Evolutionary conservation across 2,329 filamentous ascomycete species (phyloP), one percentile per base, ranked within the genome.

Genomic region (Aspergillus nomiae): DNA sequence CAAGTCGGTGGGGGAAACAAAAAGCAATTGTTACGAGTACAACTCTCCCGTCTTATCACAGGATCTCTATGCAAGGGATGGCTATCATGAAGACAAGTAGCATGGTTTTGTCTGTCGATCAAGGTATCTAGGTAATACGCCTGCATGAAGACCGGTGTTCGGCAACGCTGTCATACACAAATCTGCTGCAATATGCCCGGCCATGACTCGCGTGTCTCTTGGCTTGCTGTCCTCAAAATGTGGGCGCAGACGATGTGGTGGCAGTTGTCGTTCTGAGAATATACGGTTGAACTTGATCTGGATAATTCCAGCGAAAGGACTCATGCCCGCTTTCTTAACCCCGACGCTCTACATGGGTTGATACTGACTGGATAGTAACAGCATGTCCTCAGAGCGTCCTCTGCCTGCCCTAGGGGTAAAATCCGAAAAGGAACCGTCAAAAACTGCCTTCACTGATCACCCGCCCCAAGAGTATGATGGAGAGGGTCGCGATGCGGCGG

Each of bases 251-350:
- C 21, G 59, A 57, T 57, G 63, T 63, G 57, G 32, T 56, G 55
- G 50, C 63, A 57, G 60, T 64, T 63, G 71, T 69, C 70, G 76
- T 77, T 78, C 77, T 79, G 77, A 79, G 77, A 79, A 72, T 68
- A 79, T 77, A 79, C 77, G 77, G 77, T 79, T 78, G 71, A 77
- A 78, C 76, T 78, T 78, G 76, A 78, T 78, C 75, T 78, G 76
- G 76, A 75, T 76, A 78, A 79, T 76, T 76, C 77, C 77, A 79
- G 77, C 77, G 77, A 78, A 79, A 79, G 77, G 70, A 79, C 76
- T 78, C 73, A 77, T 79, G 76, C 77, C 65, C 69, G 71, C 70
- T 72, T 71, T 66, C 69, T 60, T 28, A 48, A 56, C 65, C 57
- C 64, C 61, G 61, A 53, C n/a, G 58, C 30, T 38, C 36, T 36